Conservation (phyloP, 208 protist species). For the Crithidia thermophila region DNA sequence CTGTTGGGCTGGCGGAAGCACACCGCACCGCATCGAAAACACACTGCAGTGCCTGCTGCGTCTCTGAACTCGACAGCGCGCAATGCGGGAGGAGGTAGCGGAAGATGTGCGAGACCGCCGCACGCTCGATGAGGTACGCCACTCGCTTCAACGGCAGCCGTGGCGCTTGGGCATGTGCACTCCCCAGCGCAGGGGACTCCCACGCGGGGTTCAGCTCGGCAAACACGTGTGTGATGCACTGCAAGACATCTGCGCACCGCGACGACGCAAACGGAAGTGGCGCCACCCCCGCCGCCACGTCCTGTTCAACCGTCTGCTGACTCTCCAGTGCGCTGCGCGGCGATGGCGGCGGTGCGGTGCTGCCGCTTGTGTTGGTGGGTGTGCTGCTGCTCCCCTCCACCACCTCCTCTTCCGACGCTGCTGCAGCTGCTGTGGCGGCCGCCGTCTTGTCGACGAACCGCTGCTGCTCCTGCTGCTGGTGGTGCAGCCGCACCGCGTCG, state of each 20-base stretch:
- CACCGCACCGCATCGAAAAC: conserved; percentile 45
- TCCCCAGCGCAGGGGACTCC: not conserved
- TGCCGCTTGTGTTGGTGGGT: conserved; percentile 6
- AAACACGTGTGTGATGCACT: conserved; percentile 58
- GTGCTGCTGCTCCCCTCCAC: not conserved
- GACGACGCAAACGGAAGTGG: conserved; percentile 42
- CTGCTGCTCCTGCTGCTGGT: conserved; percentile 7
- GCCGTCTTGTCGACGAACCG: too few relatives aligned
- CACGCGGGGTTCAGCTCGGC: conserved; percentile 16
- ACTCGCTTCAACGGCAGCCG: conserved; percentile 35
- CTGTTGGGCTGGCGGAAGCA: conserved; percentile 6
- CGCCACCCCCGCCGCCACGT: conserved; percentile 1
- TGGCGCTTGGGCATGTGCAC: not conserved
- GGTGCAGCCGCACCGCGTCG: conserved; percentile 54
- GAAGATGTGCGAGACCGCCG: conserved; percentile 54
- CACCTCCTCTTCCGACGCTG: not conserved
- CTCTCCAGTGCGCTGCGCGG: not conserved
- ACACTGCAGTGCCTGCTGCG: conserved; percentile 27
- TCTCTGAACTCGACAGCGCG: not conserved
- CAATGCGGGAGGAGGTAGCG: conserved; percentile 55
- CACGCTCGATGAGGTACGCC: conserved; percentile 56
- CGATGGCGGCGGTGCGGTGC: conserved; percentile 1
- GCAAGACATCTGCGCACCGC: conserved; percentile 48
- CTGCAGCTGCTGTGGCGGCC: not conserved
- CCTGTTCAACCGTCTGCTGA: conserved; percentile 1